Evolutionary conservation across 768 basidiomycete species (phyloP), one percentile per base, ranked within the genome.

Genomic region (Epithele typhae): DNA sequence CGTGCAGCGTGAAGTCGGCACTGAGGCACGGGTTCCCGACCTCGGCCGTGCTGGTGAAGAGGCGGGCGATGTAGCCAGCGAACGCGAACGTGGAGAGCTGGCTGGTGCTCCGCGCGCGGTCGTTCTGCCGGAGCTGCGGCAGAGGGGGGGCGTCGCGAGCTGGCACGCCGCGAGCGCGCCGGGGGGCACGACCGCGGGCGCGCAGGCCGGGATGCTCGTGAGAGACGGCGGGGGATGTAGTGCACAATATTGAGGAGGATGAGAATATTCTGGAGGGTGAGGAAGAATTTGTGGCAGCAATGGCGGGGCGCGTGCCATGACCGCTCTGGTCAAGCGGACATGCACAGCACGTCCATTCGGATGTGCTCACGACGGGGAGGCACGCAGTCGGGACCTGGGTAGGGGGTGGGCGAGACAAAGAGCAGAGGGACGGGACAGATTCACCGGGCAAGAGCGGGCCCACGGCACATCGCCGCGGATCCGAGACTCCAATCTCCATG

Each of bases 241-340:
- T 70, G 69, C 40, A 93, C 75, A 65, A 95, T 95, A 56, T 94
- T 81, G 59, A 92, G 74, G 14, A 90, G 92, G 63, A 97, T 92
- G 68, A 88, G 51, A 56, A 85, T 72, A 70, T 95, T 92, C 67
- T 95, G 92, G 48, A 92, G 59, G 24, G 90, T 83, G 40, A 98
- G 77, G 79, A 97, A 97, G 46, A 93, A 64, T 71, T 95, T 97
- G 67, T 99, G 96, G 59, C 96, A 96, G 50, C 97, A 99, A n/a
- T n/a, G n/a, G n/a, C n/a, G n/a, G n/a, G n/a, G n/a, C n/a, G n/a
- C n/a, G n/a, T n/a, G n/a, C n/a, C n/a, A n/a, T n/a, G n/a, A n/a
- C n/a, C n/a, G n/a, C n/a, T n/a, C n/a, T n/a, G n/a, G n/a, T n/a
- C n/a, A n/a, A n/a, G n/a, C n/a, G n/a, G n/a, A n/a, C n/a, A n/a